Base-by-base conservation (phyloP, 2,329 filamentous ascomycete genomes). In the Rhynchosporium graminicola region DNA sequence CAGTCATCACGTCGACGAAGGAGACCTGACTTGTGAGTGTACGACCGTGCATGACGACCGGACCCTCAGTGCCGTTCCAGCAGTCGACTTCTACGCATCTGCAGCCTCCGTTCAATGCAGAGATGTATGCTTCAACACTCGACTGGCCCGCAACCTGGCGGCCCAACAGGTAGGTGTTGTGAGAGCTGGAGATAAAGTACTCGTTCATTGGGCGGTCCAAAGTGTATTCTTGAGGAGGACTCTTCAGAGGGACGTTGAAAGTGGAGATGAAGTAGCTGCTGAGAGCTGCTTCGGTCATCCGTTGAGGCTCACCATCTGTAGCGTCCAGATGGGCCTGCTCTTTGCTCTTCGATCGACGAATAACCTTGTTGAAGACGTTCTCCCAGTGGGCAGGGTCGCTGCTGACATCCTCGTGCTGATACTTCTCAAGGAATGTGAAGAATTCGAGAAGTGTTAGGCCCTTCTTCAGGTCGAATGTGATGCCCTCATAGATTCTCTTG, bases 61-160 rank as follows among this genome's bases (percentile, higher is more conserved):
- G 95, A 45, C 91, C 92, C 73, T 97, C 89, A 58, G 85, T 83
- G 15, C 95, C 95, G 76, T 99, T 92, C 95, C 95, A 99, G 77
- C 94, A 98, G 76, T 99, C 95, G 58, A 99, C 92, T 77, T 99
- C 95, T 51, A 99, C 88, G 75, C 95, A 98, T 56, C 95, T 90
- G 74, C 95, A 99, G 8, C 93, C 93, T 64, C 91, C 89, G 66
- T 91, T 87, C 6, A 99, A 83, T 3, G 93, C 91, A 8, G 87
- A 87, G 70, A 98, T 96, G 77, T 99, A 99, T 48, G 92, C 92
- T 76, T 99, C 95, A 2, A 96, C 90, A 73, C 93, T 98, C 1
- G 95, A 97, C 50, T 90, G 85, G 33, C 94, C 94, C 10, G 87
- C 89, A 2, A 98, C 88, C 75, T 99, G 95, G 59, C 93, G 88